These are phyloP conservation scores for Coniochaeta pulveracea DNA, from an alignment of 2,329 filamentous ascomycete species.

Conservation along the genomic window DNA sequence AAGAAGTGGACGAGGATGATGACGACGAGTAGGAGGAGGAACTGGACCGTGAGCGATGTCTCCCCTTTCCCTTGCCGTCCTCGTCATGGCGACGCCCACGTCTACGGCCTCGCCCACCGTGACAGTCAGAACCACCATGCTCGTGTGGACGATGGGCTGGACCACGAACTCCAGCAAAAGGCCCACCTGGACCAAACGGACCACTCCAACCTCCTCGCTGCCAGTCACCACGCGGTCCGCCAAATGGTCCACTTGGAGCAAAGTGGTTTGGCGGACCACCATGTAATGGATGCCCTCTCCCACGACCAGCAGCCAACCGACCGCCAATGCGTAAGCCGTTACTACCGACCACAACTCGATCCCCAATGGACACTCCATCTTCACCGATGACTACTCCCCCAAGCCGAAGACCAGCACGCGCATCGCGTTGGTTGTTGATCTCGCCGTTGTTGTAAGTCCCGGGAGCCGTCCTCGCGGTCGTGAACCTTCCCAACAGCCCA, in stretches of 20 bases:
- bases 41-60: conserved; percentile 12
- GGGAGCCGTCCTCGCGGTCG: conserved; percentile 10
- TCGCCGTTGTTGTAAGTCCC: conserved; percentile 7
- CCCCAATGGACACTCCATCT: conserved; percentile 30
- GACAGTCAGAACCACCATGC: conserved; percentile 5
- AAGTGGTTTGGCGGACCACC: background rate
- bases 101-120: conserved; percentile 6
- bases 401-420: conserved; percentile 18
- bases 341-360: conserved; percentile 29
- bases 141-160: conserved; percentile 10
- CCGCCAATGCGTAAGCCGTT: conserved; percentile 34
- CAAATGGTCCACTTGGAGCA: conserved; percentile 5
- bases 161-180: conserved; percentile 5
- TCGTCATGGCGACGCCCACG: conserved; percentile 7
- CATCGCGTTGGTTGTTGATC: background rate
- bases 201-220: background rate
- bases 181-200: background rate
- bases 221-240: background rate
- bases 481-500: too few relatives aligned
- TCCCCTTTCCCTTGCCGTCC: too few relatives aligned
- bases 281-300: background rate
- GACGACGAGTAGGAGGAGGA: conserved; percentile 23
- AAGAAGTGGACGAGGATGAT: conserved; percentile 21
- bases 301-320: conserved; percentile 29
- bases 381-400: conserved; percentile 28